Base-by-base conservation (phyloP, 108 stramenopile species). In the Nitzschia putrida region DNA sequence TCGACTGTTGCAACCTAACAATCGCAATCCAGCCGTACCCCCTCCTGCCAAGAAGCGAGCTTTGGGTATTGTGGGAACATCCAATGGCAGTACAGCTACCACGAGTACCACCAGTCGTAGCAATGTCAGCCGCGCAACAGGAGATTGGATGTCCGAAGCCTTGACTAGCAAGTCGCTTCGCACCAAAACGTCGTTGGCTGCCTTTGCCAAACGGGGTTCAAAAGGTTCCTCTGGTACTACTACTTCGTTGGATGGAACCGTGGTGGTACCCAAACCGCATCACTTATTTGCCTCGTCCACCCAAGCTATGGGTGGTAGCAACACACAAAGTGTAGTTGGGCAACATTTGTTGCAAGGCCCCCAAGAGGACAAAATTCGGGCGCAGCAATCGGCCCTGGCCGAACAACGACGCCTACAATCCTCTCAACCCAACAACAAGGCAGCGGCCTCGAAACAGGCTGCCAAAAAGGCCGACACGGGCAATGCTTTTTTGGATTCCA, bases 241-340 rank as follows among this genome's bases (percentile, higher is more conserved):
- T 16, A 60, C 65, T 26, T 80, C 77, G 16, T 86, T 82, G 53
- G 80, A 93, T 64, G 88, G 91, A 18, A 70, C 83, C 14, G 88
- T 92, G 16, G 64, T 64, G 41, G 80, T 92, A 54, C 91, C 88
- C 8, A 86, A 83, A 66, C 88, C 84, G 0, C 85, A 54, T 42
- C 22, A 74, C 25, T 21, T 80, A 23, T 81, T 91, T 61, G 43
- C 38, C 37, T 26, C 50, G 6, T 45, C 66, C 18, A 23, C 40
- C 24, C 26, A 7, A 18, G 23, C 70, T 25, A 41, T 41, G 59
- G 39, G 14, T 11, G 22, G 12, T 8, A 44, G 13, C 9, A 49
- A 42, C 22, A 25, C 2, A 25, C 3, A 20, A 44, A 25, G 9
- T 10, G 12, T 52, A 53, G 42, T 38, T 21, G 23, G 22, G 0